phyloP scores from a whole-genome alignment of 176 grass and related monocot genomes.

The Lolium rigidum region DNA sequence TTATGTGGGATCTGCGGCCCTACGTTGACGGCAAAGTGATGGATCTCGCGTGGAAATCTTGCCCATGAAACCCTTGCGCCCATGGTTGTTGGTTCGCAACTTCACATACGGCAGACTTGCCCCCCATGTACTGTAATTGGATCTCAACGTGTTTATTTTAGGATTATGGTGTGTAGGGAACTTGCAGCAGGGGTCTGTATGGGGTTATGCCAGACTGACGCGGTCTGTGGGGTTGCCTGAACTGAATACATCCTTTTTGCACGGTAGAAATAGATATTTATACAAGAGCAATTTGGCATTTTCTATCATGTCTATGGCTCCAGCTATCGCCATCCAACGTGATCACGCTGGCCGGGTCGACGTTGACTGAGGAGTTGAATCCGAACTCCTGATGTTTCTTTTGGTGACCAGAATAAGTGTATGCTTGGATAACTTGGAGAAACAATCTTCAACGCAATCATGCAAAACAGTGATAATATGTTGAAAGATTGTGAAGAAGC shows the following conservation, averaged over 20 bases:
- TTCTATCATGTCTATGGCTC: no score
- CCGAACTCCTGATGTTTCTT: neutral
- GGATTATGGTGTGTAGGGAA: no score
- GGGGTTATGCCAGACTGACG: no score
- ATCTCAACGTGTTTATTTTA: no score
- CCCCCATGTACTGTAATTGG: no score
- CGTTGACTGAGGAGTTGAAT: neutral
- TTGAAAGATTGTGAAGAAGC: neutral
- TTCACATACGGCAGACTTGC: no score
- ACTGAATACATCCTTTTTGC: no score
- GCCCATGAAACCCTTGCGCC: slow-evolving; percentile 29
- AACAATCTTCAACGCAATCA: neutral
- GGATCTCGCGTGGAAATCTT: slow-evolving; percentile 52
- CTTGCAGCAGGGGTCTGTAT: no score
- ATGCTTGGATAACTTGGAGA: neutral
- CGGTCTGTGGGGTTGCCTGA: no score
- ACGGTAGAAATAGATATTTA: no score
- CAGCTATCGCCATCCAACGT: neutral
- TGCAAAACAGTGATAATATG: neutral
- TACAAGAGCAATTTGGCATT: no score
- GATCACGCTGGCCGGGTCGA: neutral
- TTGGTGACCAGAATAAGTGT: neutral
- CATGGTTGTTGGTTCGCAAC: neutral
- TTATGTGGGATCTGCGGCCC: slow-evolving; percentile 77
- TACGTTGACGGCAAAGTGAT: slow-evolving; percentile 58